Percentiles rank a stretch among this genome's conserved stretches.
Conservation (phyloP, 2,329 filamentous ascomycete species). For the Talaromyces rugulosus region DNA sequence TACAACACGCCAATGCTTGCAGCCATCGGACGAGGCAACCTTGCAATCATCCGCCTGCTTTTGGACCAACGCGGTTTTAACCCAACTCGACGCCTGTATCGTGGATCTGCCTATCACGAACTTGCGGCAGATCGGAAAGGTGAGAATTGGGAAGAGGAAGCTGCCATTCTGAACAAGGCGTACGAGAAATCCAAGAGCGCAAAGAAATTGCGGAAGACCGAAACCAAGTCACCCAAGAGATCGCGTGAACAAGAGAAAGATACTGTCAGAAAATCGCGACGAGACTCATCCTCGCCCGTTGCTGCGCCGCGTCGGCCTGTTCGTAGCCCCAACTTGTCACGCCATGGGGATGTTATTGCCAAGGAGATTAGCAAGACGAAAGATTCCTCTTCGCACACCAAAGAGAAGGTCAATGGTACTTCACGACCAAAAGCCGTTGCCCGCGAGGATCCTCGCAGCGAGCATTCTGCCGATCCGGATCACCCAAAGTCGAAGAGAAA, state of each 20-base stretch:
- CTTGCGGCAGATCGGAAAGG: slow-evolving; percentile 78
- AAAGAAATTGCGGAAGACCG: slow-evolving; percentile 31
- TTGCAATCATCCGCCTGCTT: slow-evolving; percentile 77
- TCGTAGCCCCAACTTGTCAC: slow-evolving; percentile 27
- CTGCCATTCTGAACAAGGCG: slow-evolving; percentile 69
- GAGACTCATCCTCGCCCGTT: slow-evolving; percentile 38
- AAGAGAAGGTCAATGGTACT: slow-evolving; percentile 4
- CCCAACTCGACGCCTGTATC: slow-evolving; percentile 67
- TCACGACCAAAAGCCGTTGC: slow-evolving; percentile 20
- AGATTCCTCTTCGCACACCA: slow-evolving; percentile 6
- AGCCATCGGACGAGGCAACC: slow-evolving; percentile 82
- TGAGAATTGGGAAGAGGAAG: slow-evolving; percentile 86
- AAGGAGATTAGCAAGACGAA: slow-evolving; percentile 19
- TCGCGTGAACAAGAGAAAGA: slow-evolving; percentile 38
- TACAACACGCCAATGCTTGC: slow-evolving; percentile 89
- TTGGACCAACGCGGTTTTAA: slow-evolving; percentile 76
- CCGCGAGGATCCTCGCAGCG: slow-evolving; percentile 20
- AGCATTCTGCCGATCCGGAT: slow-evolving; percentile 31
- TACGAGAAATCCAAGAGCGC: slow-evolving; percentile 35
- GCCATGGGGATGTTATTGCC: slow-evolving; percentile 20
- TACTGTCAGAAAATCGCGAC: slow-evolving; percentile 27
- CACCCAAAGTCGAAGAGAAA: slow-evolving; percentile 25
- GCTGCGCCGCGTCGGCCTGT: slow-evolving; percentile 26
- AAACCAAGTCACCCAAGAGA: slow-evolving; percentile 35
- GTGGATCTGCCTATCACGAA: slow-evolving; percentile 79